A percentile compares a stretch with the other conserved stretches of the same genome.
Evolutionary conservation across 306 rosid genomes (phyloP).

Genomic region (Quercus robur): DNA sequence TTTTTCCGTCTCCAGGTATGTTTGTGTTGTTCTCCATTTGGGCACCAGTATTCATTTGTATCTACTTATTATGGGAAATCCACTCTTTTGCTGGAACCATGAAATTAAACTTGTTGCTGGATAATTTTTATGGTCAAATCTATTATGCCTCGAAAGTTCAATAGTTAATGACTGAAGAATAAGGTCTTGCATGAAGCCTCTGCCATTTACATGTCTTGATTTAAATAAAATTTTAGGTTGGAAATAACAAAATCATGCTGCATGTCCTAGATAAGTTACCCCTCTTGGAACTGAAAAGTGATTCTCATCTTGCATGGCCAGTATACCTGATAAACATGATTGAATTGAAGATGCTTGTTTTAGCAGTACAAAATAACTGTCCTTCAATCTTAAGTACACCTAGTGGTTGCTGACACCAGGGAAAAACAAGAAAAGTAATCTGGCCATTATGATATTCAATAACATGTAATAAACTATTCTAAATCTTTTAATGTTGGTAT

Average conservation of each 20-base stretch:
- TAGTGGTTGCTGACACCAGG: background rate
- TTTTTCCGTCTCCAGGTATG: constrained; percentile 77
- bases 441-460: background rate
- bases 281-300: background rate
- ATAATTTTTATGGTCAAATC: too few species aligned
- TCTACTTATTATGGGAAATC: background rate
- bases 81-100: too few species aligned
- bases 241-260: background rate
- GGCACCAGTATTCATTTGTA: background rate
- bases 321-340: background rate
- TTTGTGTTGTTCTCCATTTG: background rate
- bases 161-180: background rate
- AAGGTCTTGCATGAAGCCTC: background rate
- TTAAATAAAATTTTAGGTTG: background rate
- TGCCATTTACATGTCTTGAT: background rate
- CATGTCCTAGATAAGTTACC: background rate
- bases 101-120: too few species aligned
- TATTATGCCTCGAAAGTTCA: background rate
- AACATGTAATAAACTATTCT: background rate
- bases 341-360: background rate
- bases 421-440: background rate
- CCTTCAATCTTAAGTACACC: too few species aligned
- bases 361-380: background rate
- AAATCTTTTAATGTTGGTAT: background rate
- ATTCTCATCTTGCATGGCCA: background rate